Evolutionary conservation across 305 asterid genomes (phyloP).

Genomic region (Caryopteris hybrid): DNA sequence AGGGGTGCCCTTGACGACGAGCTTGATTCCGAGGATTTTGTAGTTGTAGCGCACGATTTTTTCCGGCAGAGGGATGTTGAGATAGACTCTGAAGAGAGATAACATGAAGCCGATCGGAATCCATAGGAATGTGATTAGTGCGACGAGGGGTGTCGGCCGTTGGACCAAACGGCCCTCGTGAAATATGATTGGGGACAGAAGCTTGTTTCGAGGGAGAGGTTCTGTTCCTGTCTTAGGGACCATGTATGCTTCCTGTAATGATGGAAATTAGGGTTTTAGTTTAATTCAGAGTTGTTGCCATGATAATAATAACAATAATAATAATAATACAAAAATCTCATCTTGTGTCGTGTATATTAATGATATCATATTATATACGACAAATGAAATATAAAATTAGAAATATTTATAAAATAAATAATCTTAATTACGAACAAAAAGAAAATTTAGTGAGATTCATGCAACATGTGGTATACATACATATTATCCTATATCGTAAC

Average conservation of each 20-base stretch:
- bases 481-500: no score
- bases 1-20: slow-evolving; percentile 62
- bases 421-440: no score
- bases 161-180: slow-evolving; percentile 83
- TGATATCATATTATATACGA: no score
- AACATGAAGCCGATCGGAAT: slow-evolving; percentile 64
- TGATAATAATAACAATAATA: no score
- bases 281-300: not conserved
- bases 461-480: no score
- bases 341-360: no score
- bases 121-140: slow-evolving; percentile 59
- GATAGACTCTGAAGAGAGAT: slow-evolving; percentile 50
- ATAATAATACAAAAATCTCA: no score
- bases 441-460: no score
- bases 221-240: slow-evolving; percentile 46
- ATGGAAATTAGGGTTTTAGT: not conserved
- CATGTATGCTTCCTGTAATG: slow-evolving; percentile 63
- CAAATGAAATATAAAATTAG: no score
- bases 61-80: slow-evolving; percentile 63
- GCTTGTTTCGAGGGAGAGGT: slow-evolving; percentile 59
- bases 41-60: slow-evolving; percentile 52
- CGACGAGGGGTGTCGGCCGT: slow-evolving; percentile 61
- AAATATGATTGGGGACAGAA: slow-evolving; percentile 59
- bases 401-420: no score
- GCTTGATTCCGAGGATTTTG: slow-evolving; percentile 56